These are phyloP conservation scores for Closterium sp. DNA, from an alignment of 139 green algal species.

Conservation along the genomic window DNA sequence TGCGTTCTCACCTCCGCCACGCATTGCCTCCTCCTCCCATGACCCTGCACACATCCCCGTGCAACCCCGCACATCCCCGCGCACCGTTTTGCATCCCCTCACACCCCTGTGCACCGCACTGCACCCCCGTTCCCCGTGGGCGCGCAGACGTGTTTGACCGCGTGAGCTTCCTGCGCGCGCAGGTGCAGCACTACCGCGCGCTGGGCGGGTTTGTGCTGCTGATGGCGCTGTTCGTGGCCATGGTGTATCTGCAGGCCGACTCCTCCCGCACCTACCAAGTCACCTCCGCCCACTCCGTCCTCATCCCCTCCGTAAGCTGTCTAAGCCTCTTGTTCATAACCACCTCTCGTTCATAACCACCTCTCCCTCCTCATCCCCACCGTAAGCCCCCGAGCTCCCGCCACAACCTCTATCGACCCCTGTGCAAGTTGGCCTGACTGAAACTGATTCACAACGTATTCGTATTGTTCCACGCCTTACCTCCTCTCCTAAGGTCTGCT, in stretches of 20 bases:
- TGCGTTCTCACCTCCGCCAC: neutral
- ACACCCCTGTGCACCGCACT: neutral
- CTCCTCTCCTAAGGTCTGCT: no score
- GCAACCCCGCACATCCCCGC: no score
- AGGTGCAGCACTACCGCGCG: neutral
- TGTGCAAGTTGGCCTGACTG: neutral
- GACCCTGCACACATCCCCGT: no score
- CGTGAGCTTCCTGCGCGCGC: neutral
- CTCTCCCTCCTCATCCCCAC: neutral
- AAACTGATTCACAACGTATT: no score
- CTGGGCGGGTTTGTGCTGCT: neutral
- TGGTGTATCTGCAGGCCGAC: slow-evolving; percentile 3
- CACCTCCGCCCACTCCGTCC: neutral
- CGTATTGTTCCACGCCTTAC: neutral
- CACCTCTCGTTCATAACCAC: no score
- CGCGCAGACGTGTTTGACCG: neutral
- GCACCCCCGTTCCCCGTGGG: neutral
- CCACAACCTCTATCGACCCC: no score
- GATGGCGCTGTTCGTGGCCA: neutral
- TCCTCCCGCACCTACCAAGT: slow-evolving; percentile 3
- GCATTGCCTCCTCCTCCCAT: neutral
- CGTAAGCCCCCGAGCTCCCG: neutral
- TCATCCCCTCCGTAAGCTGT: neutral
- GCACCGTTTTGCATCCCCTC: neutral
- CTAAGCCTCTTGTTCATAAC: no score